Evolutionary conservation across 1,284 basidiomycete genomes (phyloP), one percentile per base, ranked within the genome.

Genomic region (Papiliotrema fonsecae): DNA sequence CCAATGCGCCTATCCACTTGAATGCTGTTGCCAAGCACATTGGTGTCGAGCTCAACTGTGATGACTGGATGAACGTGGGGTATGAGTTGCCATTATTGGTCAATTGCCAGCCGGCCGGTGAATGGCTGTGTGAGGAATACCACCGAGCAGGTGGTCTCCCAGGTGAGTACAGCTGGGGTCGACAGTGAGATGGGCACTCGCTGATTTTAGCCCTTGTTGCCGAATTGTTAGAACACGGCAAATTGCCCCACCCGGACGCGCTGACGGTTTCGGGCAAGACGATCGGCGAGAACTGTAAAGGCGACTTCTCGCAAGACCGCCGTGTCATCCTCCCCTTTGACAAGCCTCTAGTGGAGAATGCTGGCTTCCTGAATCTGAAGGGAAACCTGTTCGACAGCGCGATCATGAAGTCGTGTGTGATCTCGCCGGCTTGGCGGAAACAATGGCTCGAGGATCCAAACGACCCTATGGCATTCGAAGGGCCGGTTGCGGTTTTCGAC

Each of bases 1-100:
- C 92, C 10, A 97, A 97, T 68, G 86, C 91, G 6, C 69, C 67
- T 0, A 69, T 72, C 42, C 69, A 72, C 53, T 51, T 72, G 37
- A 67, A 62, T 39, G 70, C 70, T 13, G 54, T 72, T 16, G 70
- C 70, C 32, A 72, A 72, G 58, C 69, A 70, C 46, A 65, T 72
- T 19, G 69, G 69, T 28, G 65, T 72, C 19, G 57, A 67, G 37
- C 54, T 72, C 11, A 36, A 45, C 30, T 62, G 60, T 35, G 66
- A 63, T 47, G 70, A 72, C 47, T 70, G 69, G 67, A 63, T 67
- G 47, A 54, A 60, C 14, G 61, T 72, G 11, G 70, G 70, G 22
- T 70, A 72, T 54, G 52, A 67, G 35, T 49, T 72, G 39, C 70
- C 70, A 9, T 51, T 69, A 19, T 43, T 72, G 47, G 55, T 72